Evolutionary conservation across 192 early-diverging fungal species (phyloP).

Genomic region (Coemansia sp.): DNA sequence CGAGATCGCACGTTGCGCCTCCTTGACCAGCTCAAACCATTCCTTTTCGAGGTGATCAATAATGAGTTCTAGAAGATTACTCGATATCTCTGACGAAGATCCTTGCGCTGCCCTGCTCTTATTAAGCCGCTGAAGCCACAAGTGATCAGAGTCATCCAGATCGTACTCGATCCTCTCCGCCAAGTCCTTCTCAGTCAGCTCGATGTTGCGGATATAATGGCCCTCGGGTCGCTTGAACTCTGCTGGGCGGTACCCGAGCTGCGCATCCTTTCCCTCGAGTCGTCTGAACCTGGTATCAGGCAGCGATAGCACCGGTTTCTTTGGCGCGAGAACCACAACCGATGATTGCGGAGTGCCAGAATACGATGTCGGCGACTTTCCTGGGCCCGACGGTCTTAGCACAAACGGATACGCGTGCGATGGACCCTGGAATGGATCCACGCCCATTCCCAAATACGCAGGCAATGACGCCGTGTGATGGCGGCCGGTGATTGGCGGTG

Average conservation of each 20-base stretch:
- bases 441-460: not conserved
- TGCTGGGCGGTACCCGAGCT: conserved; percentile 4
- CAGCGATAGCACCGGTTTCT: conserved; percentile 42
- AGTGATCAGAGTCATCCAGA: conserved; percentile 93
- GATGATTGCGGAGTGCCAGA: conserved; percentile 42
- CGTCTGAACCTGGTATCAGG: conserved; percentile 28
- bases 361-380: conserved; percentile 38
- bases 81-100: conserved; percentile 9
- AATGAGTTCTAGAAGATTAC: conserved; percentile 74
- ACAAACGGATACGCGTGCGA: not conserved
- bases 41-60: conserved; percentile 94
- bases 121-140: conserved; percentile 76
- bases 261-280: conserved; percentile 5
- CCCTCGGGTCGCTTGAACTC: conserved; percentile 62
- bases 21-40: conserved; percentile 94
- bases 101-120: conserved; percentile 54
- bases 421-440: not conserved
- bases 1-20: conserved; percentile 68
- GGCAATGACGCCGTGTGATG: not conserved
- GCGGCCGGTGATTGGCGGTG: not conserved
- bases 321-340: conserved; percentile 51
- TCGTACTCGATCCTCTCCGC: conserved; percentile 88
- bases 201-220: conserved; percentile 74
- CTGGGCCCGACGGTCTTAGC: conserved; percentile 11
- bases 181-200: conserved; percentile 52